phyloP scores from a whole-genome alignment of 345 rosid species.

The Leavenworthia alabamica region DNA sequence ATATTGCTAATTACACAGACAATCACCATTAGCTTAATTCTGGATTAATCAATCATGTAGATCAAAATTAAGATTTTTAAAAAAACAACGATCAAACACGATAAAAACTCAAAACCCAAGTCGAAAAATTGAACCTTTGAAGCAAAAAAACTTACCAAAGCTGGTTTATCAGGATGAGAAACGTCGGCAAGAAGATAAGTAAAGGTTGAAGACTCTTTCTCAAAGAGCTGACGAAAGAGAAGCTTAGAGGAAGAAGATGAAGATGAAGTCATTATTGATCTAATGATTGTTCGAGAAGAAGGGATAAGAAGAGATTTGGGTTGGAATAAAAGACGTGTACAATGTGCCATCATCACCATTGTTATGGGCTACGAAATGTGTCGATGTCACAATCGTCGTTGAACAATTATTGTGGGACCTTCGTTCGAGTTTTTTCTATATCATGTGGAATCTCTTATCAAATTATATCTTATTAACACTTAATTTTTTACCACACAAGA shows the following conservation, averaged over 20 bases:
- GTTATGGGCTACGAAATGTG: background rate
- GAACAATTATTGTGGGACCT: background rate
- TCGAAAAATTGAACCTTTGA: slow-evolving; percentile 4
- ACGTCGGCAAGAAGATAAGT: slow-evolving; percentile 91
- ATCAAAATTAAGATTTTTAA: background rate
- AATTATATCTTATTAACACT: too few relatives aligned
- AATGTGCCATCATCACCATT: slow-evolving; percentile 6
- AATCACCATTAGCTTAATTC: background rate
- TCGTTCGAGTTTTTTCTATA: too few relatives aligned
- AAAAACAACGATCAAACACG: background rate
- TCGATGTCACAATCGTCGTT: background rate
- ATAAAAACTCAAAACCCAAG: background rate
- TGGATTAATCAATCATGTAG: background rate
- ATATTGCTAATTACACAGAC: background rate
- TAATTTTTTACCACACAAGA: too few relatives aligned
- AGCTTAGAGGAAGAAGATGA: slow-evolving; percentile 41
- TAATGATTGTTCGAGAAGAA: background rate
- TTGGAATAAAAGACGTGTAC: background rate
- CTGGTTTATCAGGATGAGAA: slow-evolving; percentile 78
- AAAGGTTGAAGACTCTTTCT: slow-evolving; percentile 82
- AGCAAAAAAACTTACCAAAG: slow-evolving; percentile 44
- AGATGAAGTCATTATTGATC: slow-evolving; percentile 34
- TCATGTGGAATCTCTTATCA: too few relatives aligned
- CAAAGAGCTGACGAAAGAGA: slow-evolving; percentile 82
- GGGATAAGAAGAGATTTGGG: background rate